Evolutionary conservation across 208 protist genomes (phyloP).

Genomic region (Trypanosoma lewisi): DNA sequence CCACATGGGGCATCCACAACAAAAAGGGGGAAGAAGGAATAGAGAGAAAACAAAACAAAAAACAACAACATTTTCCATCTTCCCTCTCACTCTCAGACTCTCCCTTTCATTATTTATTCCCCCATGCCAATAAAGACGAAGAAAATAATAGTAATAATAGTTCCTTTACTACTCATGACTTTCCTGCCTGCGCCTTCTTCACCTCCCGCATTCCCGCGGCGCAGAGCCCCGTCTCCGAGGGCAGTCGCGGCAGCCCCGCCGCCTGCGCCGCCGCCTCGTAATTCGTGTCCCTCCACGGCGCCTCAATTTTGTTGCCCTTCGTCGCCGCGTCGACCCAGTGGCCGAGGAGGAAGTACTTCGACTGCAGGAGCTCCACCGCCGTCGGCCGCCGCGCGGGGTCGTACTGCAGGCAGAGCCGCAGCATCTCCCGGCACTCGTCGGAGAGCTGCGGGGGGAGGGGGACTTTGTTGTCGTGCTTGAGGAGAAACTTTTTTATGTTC

Average conservation of each 20-base stretch:
- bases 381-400: constrained; percentile 55
- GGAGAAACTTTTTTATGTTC: constrained; percentile 39
- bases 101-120: too few species aligned
- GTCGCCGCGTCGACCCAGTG: constrained; percentile 50
- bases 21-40: neutral
- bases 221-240: neutral
- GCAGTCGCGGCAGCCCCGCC: constrained; percentile 16
- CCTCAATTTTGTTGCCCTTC: constrained; percentile 30
- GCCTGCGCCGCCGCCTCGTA: constrained; percentile 43
- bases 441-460: constrained; percentile 59
- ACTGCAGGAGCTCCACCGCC: constrained; percentile 58
- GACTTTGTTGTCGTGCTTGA: constrained; percentile 25
- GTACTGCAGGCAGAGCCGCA: constrained; percentile 52
- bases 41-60: constrained; percentile 7
- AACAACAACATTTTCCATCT: neutral
- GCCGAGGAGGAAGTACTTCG: constrained; percentile 70
- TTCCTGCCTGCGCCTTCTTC: neutral
- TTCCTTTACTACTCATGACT: too few species aligned
- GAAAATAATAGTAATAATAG: too few species aligned
- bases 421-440: constrained; percentile 56
- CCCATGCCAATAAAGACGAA: too few species aligned
- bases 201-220: neutral
- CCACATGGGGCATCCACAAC: neutral
- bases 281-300: constrained; percentile 45
- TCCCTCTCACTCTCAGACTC: too few species aligned